Evolutionary conservation across 179 eudicot genomes (phyloP).

Genomic region (Amaranthus tricolor): DNA sequence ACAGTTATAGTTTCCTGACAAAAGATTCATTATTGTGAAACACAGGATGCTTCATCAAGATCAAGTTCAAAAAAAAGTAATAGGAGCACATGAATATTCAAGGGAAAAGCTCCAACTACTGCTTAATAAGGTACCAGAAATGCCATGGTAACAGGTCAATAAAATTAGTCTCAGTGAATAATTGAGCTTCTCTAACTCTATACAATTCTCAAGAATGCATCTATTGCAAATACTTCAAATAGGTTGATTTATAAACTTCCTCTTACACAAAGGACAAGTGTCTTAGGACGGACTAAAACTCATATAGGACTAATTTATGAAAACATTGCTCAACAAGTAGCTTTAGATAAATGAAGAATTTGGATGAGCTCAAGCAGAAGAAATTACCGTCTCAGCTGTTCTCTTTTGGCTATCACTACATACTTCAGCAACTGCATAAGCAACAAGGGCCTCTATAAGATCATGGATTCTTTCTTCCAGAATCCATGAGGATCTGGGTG

Average conservation of each 20-base stretch:
- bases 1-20: neutral
- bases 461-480: slow-evolving; percentile 51
- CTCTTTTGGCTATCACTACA: slow-evolving; percentile 64
- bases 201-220: neutral
- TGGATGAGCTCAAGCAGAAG: slow-evolving; percentile 19
- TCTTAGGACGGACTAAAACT: neutral
- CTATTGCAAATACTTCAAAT: neutral
- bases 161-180: neutral
- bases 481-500: slow-evolving; percentile 67
- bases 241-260: neutral
- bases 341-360: neutral
- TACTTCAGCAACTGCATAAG: slow-evolving; percentile 72
- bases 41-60: neutral
- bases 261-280: neutral
- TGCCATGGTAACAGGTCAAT: neutral
- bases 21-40: neutral
- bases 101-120: neutral
- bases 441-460: slow-evolving; percentile 68
- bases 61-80: neutral
- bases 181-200: too few species aligned
- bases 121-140: neutral
- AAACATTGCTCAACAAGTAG: neutral
- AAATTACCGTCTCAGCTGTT: slow-evolving; percentile 69
- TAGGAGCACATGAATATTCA: neutral
- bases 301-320: neutral